phyloP scores from a whole-genome alignment of 371 early-diverging fungal genomes.

The Lichtheimia ramosa region DNA sequence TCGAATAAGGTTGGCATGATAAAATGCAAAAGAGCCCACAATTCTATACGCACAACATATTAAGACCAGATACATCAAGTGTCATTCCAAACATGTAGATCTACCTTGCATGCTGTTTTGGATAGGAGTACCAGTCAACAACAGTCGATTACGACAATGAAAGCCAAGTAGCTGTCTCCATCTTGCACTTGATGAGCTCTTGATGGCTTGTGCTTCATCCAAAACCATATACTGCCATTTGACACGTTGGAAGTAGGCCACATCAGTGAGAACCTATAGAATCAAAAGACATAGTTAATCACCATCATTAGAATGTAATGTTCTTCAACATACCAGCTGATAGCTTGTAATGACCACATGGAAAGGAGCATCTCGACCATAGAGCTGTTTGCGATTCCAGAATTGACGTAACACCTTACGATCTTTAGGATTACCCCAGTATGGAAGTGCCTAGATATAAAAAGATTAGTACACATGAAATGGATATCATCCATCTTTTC shows the following conservation, averaged over 20 bases:
- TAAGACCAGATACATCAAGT: not conserved
- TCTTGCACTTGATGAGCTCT: slow-evolving; percentile 84
- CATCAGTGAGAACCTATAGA: slow-evolving; percentile 74
- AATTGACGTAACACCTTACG: slow-evolving; percentile 86
- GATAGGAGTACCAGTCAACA: slow-evolving; percentile 97
- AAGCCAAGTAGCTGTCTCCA: slow-evolving; percentile 96
- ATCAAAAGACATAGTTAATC: not conserved
- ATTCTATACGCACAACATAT: slow-evolving; percentile 46
- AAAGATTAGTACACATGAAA: not conserved
- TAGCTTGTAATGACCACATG: slow-evolving; percentile 96
- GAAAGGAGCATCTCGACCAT: slow-evolving; percentile 82
- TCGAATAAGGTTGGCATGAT: slow-evolving; percentile 99
- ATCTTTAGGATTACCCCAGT: slow-evolving; percentile 93
- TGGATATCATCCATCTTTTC: not conserved
- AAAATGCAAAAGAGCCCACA: slow-evolving; percentile 98
- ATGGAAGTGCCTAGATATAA: slow-evolving; percentile 66
- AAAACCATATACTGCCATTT: slow-evolving; percentile 99
- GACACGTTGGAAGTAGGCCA: slow-evolving; percentile 82
- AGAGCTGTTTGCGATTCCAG: slow-evolving; percentile 79
- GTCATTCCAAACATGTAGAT: not conserved
- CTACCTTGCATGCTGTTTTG: slow-evolving; percentile 92
- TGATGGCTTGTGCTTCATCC: slow-evolving; percentile 99
- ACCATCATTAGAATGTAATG: not conserved
- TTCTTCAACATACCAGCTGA: slow-evolving; percentile 62
- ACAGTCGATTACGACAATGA: slow-evolving; percentile 88